phyloP scores from a whole-genome alignment of 2,329 filamentous ascomycete genomes.

The Pseudophaeomoniella oleicola region DNA sequence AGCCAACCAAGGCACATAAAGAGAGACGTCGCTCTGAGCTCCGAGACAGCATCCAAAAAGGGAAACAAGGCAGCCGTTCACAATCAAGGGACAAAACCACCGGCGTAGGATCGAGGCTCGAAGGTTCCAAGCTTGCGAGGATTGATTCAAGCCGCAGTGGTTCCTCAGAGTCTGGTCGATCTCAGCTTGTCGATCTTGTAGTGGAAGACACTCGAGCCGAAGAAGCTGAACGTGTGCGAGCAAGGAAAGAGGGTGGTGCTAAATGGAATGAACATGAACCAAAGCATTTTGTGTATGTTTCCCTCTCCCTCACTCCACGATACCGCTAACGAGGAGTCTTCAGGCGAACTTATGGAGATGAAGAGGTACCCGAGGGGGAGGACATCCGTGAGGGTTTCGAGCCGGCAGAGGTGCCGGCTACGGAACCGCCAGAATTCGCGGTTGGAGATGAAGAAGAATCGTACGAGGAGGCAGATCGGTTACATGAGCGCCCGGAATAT shows the following conservation, averaged over 20 bases:
- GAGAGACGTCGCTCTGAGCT: constrained; percentile 18
- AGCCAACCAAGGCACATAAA: constrained; percentile 36
- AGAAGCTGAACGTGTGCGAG: constrained; percentile 45
- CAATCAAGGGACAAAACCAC: constrained; percentile 17
- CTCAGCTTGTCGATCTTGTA: constrained; percentile 52
- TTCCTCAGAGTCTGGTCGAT: constrained; percentile 41
- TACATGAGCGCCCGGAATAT: constrained; percentile 3
- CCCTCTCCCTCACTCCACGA: not conserved
- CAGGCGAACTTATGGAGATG: constrained; percentile 4
- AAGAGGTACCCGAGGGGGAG: constrained; percentile 7
- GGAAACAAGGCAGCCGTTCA: constrained; percentile 12
- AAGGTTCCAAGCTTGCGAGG: constrained; percentile 9
- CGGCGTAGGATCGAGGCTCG: constrained; percentile 5
- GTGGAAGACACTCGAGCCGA: constrained; percentile 51
- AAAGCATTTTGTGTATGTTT: constrained; percentile 9
- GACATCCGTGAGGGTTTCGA: constrained; percentile 13
- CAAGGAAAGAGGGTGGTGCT: constrained; percentile 46
- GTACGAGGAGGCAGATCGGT: constrained; percentile 3
- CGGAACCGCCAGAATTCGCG: constrained; percentile 11
- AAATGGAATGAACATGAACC: constrained; percentile 37
- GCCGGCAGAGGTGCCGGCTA: constrained; percentile 9
- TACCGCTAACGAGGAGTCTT: not conserved
- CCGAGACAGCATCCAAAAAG: constrained; percentile 25
- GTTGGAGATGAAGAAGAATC: constrained; percentile 10
- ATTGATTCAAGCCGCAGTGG: constrained; percentile 17